Evolutionary conservation across 768 basidiomycete species (phyloP).

Genomic region (Hypholoma fasciculare): DNA sequence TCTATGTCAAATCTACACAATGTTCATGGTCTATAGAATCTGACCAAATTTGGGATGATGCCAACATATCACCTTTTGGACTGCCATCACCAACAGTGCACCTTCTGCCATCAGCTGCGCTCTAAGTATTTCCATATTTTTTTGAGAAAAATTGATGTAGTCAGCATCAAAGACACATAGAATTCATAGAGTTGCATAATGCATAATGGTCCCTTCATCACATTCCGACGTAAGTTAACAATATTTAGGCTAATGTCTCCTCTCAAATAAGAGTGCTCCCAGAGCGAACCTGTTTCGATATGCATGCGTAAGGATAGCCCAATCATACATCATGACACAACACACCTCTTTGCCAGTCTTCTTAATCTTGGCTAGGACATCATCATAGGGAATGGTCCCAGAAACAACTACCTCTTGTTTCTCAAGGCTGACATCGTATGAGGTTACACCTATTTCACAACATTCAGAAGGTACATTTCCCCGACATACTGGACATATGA

Average conservation of each 20-base stretch:
- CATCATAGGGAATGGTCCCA: constrained; percentile 60
- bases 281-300: constrained; percentile 35
- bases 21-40: too few species aligned
- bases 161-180: too few species aligned
- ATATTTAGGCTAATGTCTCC: background rate
- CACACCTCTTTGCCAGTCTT: constrained; percentile 91
- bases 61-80: too few species aligned
- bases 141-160: too few species aligned
- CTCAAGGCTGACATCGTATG: constrained; percentile 63
- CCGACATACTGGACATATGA: background rate
- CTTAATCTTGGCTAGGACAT: constrained; percentile 70
- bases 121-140: too few species aligned
- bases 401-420: constrained; percentile 74
- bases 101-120: too few species aligned
- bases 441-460: constrained; percentile 46
- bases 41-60: too few species aligned
- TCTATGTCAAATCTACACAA: too few species aligned
- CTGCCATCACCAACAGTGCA: too few species aligned
- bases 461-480: background rate
- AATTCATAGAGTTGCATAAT: too few species aligned
- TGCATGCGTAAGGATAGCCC: background rate
- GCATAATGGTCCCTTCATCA: too few species aligned
- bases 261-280: constrained; percentile 42
- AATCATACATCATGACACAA: background rate
- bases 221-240: too few species aligned